Base-by-base conservation (phyloP, 139 green algal species). In the Chlorella sp. region DNA sequence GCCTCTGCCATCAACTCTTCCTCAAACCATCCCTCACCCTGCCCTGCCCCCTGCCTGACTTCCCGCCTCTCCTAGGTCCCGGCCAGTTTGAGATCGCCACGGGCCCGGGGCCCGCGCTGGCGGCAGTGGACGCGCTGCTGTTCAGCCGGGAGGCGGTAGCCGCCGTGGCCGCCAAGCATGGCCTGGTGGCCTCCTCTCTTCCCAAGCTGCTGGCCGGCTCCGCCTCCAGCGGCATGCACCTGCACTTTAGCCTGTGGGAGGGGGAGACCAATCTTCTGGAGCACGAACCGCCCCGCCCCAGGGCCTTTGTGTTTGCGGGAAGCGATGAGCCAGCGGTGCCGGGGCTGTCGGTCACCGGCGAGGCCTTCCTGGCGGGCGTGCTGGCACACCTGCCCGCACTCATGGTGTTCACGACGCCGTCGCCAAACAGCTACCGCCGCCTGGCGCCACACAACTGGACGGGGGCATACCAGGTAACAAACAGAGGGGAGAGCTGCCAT, bases 11-110 rank as follows among this genome's bases (percentile, higher is more conserved):
- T 28, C 16, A 39, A 36, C 21, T 78, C 78, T 19, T 1, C 40
- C 22, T 40, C 2, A 3, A 28, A 19, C 30, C 4, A 14, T 14
- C 21, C 64, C 69, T 39, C 80, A 11, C 80, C 42, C 80, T 69
- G 7, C 53, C 19, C 32, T 86, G 19, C 81, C 15, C 32, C 15
- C 57, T 32, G 18, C 18, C n/a, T n/a, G 48, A 30, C 16, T 3
- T 16, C 53, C 53, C 53, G 16, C 36, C 36, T 28, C 7, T 40
- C 64, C 30, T 68, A 68, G 94, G 87, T 0, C 92, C 90, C 26
- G 95, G 94, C 28, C 95, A 96, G 88, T 97, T 94, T 92, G 95
- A 97, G 81, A 78, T 97, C 3, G 89, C 89, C 0, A 90, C 89
- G 16, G 39, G 14, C 1, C 93, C 92, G 73, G 71, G 73, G 0